Base-by-base conservation (phyloP, 148 eudicot species). In the Camellia granthamiana region DNA sequence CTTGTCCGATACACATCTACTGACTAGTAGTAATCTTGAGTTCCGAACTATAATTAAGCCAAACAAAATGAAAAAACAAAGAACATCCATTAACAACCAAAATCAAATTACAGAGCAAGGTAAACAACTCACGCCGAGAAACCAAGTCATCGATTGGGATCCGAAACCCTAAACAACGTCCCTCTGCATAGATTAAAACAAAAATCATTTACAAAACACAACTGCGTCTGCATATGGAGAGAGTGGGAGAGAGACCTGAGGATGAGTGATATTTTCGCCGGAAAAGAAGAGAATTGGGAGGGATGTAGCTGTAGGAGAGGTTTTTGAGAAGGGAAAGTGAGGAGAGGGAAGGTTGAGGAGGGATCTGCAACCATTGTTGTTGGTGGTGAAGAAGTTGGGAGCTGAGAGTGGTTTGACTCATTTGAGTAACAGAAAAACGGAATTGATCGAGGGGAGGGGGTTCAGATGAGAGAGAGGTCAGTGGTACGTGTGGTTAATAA, bases 1-100 rank as follows among this genome's bases (percentile, higher is more conserved):
- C 42, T 83, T 79, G 8, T 83, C 83, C 11, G 86, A 67, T 0
- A 61, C 74, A 62, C 86, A 79, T 66, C 85, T 81, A 44, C 69
- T 46, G 56, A 81, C 38, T 30, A 30, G 66, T 43, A 69, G 54
- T 55, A 70, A 60, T 76, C 65, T 82, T 41, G 84, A 85, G 52
- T 79, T 7, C 56, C 69, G 63, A 66, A 75, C 88, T 83, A 73
- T 19, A 69, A 74, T 72, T 60, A 14, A 65, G 1, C 61, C 55
- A 64, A 67, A 42, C 11, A 2, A 46, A 65, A 13, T 49, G 4
- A 3, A 10, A 16, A 14, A 15, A 67, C 4, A 19, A 58, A 58
- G 12, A 58, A 38, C 46, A 59, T 21, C 77, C 21, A 59, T 43
- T 72, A n/a, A 72, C 41, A 43, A 76, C 15, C 56, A 43, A 76